Evolutionary conservation across 1,284 basidiomycete species (phyloP), one percentile per base, ranked within the genome.

Genomic region (Grifola frondosa): DNA sequence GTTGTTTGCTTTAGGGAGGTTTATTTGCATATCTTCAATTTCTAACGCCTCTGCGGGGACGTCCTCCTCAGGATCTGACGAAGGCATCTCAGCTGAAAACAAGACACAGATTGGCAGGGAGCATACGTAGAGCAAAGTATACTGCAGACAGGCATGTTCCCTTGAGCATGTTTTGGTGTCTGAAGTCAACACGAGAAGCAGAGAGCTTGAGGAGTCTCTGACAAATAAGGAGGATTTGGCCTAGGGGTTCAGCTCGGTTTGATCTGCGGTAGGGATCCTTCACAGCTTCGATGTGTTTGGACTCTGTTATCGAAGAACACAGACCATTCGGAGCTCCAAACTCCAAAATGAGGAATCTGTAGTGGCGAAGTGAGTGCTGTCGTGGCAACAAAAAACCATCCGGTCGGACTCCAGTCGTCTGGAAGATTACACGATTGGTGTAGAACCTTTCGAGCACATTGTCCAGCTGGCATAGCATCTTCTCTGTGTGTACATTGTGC

Each of bases 231-330:
- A 60, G n/a, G 17, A 60, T 57, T 15, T 59, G 57, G 3, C 29
- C 25, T 12, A 59, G 43, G 2, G 54, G 28, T 1, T 56, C 25
- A 17, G 49, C 22, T 2, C 43, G 13, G 21, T 31, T 59, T 0
- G 54, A 56, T 0, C 37, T 25, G 4, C 49, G 44, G 56, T 56
- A 60, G 0, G 57, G 58, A 12, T 37, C 9, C 21, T 59, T 59
- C 25, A 59, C 54, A 10, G 56, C 54, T 0, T 6, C 24, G 6
- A 59, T 59, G 32, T 59, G 57, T 21, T 44, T 46, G 3, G 48
- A 50, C 38, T 59, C 55, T 4, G 51, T 59, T 30, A 58, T 56
- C 1, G 52, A 57, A 11, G 56, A 46, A 15, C 52, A 58, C 5
- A 58, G 40, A 5, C 57, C 53, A 21, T 60, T 58, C 0, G 53